Base-by-base conservation (phyloP, 1,284 basidiomycete species). In the Pseudozyma sp. region DNA sequence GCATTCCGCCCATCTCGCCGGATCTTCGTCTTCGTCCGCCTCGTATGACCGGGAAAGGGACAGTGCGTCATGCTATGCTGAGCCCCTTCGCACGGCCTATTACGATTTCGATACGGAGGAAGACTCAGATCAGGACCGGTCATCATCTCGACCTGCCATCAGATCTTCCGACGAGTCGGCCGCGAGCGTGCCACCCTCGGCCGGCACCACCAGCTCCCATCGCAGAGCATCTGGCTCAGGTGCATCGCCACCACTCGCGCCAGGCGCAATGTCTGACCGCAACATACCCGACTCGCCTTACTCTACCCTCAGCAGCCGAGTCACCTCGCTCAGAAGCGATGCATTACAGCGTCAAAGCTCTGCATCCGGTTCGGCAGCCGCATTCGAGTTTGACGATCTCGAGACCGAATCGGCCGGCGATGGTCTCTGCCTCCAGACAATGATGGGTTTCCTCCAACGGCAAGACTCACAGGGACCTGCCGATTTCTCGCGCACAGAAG, bases 361-460 rank as follows among this genome's bases (percentile, higher is more conserved):
- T 42, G 55, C 52, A 5, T 63, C 60, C 2, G 48, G 50, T 2
- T 53, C 56, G 10, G 48, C 47, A 2, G 37, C 55, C 6, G 67
- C 67, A 16, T 68, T 68, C 52, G 67, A 68, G 40, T 68, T 63
- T 31, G 59, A 48, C 11, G 56, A 69, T 24, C 49, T 69, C 29
- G 67, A 64, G 34, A 49, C 48, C 8, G 49, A 48, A 11, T 55
- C 61, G 1, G 34, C 45, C 24, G 37, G 34, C 50, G 68, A 65
- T 17, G 62, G 68, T 8, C 58, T 70, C 14, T 61, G 68, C 33
- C 39, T 70, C n/a, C 53, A 60, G 52, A 70, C 68, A 8, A 65
- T 70, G 55, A 66, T 66, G 63, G 68, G 68, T 17, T 67, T 71
- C 52, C 55, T 71, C n/a, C 63, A 63, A n/a, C 59, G 63, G 40